A percentile compares a stretch with the other conserved stretches of the same genome.
These are phyloP conservation scores for Clitoria ternatea DNA, from an alignment of 306 rosid species.

Conservation along the genomic window DNA sequence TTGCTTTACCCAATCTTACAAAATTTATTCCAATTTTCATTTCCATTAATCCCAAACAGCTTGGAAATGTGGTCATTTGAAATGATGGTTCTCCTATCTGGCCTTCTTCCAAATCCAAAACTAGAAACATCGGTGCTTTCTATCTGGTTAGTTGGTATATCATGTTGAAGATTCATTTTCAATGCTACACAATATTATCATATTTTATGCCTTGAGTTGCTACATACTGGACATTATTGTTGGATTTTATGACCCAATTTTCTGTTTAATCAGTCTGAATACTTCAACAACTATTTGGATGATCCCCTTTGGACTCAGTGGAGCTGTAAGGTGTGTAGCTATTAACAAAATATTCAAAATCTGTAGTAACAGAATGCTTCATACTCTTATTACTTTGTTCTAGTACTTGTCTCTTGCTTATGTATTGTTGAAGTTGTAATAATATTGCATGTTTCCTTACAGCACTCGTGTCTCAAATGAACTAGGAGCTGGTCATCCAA, in stretches of 20 bases:
- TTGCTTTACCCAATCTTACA: not conserved
- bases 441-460: conserved; percentile 2
- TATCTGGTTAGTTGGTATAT: conserved; percentile 41
- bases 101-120: conserved; percentile 64
- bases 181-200: not conserved
- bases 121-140: conserved; percentile 66
- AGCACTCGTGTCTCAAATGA: conserved; percentile 78
- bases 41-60: conserved; percentile 30
- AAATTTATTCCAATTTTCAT: not conserved
- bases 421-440: not conserved
- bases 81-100: conserved; percentile 60
- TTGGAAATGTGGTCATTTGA: conserved; percentile 67
- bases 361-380: not conserved
- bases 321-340: conserved; percentile 61
- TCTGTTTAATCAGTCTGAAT: conserved; percentile 44
- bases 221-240: not conserved
- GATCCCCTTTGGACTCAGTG: conserved; percentile 76
- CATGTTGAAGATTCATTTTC: not conserved
- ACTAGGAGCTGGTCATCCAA: conserved; percentile 66
- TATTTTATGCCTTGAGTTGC: not conserved
- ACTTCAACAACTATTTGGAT: conserved; percentile 59
- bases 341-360: too few relatives aligned
- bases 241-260: not conserved
- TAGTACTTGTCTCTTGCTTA: not conserved
- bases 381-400: not conserved